Base-by-base conservation (phyloP, 208 protist species). In the Trypanosoma brucei region DNA sequence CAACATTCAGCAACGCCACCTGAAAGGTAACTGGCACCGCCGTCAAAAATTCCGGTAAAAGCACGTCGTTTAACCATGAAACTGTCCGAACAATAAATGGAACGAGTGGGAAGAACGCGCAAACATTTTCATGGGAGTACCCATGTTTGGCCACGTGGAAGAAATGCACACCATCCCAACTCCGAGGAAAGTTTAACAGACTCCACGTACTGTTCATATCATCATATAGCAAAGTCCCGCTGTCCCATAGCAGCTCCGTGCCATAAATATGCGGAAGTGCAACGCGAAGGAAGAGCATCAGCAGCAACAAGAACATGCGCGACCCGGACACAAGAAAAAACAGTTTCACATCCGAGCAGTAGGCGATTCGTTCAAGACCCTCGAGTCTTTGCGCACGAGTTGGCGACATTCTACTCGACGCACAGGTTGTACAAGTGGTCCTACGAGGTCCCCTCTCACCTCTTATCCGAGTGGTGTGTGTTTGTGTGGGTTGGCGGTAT, bases 131-230 rank as follows among this genome's bases (percentile, higher is more conserved):
- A 60, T 88, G 78, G 1, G 80, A 76, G 76, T 94, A 94, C 14
- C 87, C 84, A 59, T 86, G 49, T 2, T 70, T 70, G 30, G 82
- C 83, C 51, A 91, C 89, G 62, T 85, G 82, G 65, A 76, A 85
- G 61, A 83, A 87, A 72, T 93, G 84, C 30, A 88, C 82, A 45
- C 62, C 75, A 60, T 93, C 86, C 81, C 83, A 93, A 42, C 83
- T 65, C 30, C 79, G 70, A 35, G 68, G 68, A 49, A 87, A 68
- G 64, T 83, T 76, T 0, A 78, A 57, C 49, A 86, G 73, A 33
- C 65, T 69, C 53, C 59, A 67, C 30, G 56, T 40, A 48, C 34
- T 50, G 6, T 22, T 31, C n/a, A 60, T 54, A 58, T 88, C 73
- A 56, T 78, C 64, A 62, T 87, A 80, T 36, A 92, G 62, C 49